Conservation (phyloP, 345 rosid species). For the Carallia brachiata region DNA sequence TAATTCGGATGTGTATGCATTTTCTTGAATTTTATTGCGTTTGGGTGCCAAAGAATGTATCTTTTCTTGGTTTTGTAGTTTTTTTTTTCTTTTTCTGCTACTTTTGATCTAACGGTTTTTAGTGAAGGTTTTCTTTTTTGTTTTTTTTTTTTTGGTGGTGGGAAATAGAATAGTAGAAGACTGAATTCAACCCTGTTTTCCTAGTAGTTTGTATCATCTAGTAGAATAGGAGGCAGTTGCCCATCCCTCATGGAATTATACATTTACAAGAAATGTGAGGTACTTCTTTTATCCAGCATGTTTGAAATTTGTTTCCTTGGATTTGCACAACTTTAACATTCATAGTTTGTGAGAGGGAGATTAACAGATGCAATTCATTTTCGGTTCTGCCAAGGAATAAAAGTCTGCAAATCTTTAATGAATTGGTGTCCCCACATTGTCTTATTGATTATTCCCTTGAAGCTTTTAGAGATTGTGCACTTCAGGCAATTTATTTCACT, state of each 20-base stretch:
- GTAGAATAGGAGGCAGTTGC: constrained; percentile 14
- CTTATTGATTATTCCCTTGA: constrained; percentile 3
- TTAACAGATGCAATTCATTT: constrained; percentile 20
- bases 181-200: too few species aligned
- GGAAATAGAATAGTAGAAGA: too few species aligned
- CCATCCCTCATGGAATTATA: constrained; percentile 33
- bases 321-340: too few species aligned
- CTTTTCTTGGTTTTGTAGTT: too few species aligned
- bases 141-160: too few species aligned
- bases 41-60: too few species aligned
- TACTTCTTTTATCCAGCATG: neutral
- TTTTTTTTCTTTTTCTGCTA: too few species aligned
- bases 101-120: too few species aligned
- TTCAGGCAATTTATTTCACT: neutral
- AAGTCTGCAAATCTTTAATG: constrained; percentile 30
- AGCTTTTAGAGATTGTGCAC: neutral
- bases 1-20: too few species aligned
- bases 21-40: too few species aligned
- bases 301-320: neutral
- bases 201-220: too few species aligned
- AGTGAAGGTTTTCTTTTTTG: too few species aligned
- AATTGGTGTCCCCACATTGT: constrained; percentile 17
- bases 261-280: constrained; percentile 1
- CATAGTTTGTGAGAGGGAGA: constrained; percentile 16
- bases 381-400: constrained; percentile 29